These are phyloP conservation scores for Trichoderma gamsii DNA, from an alignment of 495 filamentous ascomycete genomes.

Conservation along the genomic window DNA sequence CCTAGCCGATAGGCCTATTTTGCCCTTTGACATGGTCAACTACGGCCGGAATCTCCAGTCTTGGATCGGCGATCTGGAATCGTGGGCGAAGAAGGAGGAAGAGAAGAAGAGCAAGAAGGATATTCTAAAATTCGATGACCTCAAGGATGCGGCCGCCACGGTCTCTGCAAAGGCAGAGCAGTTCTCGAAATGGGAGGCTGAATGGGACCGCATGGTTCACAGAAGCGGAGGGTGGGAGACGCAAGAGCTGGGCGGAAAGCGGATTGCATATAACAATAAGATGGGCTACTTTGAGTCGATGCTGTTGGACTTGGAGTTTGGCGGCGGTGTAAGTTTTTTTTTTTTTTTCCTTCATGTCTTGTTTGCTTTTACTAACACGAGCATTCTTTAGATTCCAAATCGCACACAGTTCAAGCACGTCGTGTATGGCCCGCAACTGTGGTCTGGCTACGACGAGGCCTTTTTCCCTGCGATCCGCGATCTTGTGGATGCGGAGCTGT, in stretches of 20 bases:
- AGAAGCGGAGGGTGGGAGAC: slow-evolving; percentile 65
- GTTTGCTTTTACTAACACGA: background rate
- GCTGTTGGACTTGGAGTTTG: slow-evolving; percentile 64
- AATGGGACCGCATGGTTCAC: slow-evolving; percentile 63
- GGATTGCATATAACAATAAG: slow-evolving; percentile 61
- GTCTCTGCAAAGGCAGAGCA: slow-evolving; percentile 52
- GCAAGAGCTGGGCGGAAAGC: slow-evolving; percentile 53
- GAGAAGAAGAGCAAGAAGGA: slow-evolving; percentile 28
- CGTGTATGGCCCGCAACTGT: slow-evolving; percentile 74
- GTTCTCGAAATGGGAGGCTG: slow-evolving; percentile 67
- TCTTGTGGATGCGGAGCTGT: slow-evolving; percentile 65
- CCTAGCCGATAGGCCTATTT: slow-evolving; percentile 67
- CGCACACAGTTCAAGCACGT: slow-evolving; percentile 94
- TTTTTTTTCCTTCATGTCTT: background rate
- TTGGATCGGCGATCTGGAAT: slow-evolving; percentile 62
- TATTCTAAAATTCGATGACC: slow-evolving; percentile 48
- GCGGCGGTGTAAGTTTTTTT: slow-evolving; percentile 59
- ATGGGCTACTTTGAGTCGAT: slow-evolving; percentile 78
- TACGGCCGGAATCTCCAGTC: slow-evolving; percentile 52
- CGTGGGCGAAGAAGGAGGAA: slow-evolving; percentile 53
- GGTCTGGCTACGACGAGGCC: slow-evolving; percentile 67
- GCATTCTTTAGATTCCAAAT: slow-evolving; percentile 60
- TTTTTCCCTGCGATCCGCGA: slow-evolving; percentile 85
- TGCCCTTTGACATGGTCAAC: slow-evolving; percentile 72
- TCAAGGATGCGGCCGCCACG: slow-evolving; percentile 54